A percentile compares a stretch with the other conserved stretches of the same genome.
Evolutionary conservation across 768 basidiomycete genomes (phyloP).

Genomic region (Fibroporia radiculosa): DNA sequence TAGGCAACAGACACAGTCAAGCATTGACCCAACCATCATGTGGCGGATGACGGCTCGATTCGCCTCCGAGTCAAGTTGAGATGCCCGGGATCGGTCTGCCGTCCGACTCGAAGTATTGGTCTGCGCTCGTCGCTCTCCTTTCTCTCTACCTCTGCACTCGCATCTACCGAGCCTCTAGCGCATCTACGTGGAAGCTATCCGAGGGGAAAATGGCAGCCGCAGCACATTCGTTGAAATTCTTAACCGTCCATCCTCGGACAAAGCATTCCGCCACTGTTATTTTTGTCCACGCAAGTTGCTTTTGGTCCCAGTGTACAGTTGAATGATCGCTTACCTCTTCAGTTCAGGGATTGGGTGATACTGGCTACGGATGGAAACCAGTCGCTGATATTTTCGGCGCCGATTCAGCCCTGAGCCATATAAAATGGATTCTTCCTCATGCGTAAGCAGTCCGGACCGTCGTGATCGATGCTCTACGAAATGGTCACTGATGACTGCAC

Average conservation of each 20-base stretch:
- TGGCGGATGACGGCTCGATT: too few relatives aligned
- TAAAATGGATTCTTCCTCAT: constrained; percentile 89
- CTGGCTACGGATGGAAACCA: constrained; percentile 69
- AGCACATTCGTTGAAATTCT: constrained; percentile 33
- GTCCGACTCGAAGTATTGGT: too few relatives aligned
- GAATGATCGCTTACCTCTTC: background rate
- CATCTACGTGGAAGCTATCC: too few relatives aligned
- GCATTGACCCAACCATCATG: too few relatives aligned
- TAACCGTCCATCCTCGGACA: constrained; percentile 44
- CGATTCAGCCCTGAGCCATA: constrained; percentile 51
- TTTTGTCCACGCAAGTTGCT: constrained; percentile 82
- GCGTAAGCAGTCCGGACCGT: constrained; percentile 45
- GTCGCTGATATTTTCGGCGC: constrained; percentile 60
- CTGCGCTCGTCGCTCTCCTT: background rate
- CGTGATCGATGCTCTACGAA: background rate
- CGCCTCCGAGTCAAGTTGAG: too few relatives aligned
- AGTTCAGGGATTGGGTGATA: constrained; percentile 68
- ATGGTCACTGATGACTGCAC: background rate
- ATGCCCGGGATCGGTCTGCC: too few relatives aligned
- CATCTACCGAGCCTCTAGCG: too few relatives aligned
- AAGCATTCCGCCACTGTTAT: constrained; percentile 84
- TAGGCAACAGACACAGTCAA: too few relatives aligned
- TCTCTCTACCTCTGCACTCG: too few relatives aligned
- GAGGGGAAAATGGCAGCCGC: constrained; percentile 19
- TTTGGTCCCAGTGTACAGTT: background rate